phyloP scores from a whole-genome alignment of 139 green algal species.

The Ettlia oleoabundans region DNA sequence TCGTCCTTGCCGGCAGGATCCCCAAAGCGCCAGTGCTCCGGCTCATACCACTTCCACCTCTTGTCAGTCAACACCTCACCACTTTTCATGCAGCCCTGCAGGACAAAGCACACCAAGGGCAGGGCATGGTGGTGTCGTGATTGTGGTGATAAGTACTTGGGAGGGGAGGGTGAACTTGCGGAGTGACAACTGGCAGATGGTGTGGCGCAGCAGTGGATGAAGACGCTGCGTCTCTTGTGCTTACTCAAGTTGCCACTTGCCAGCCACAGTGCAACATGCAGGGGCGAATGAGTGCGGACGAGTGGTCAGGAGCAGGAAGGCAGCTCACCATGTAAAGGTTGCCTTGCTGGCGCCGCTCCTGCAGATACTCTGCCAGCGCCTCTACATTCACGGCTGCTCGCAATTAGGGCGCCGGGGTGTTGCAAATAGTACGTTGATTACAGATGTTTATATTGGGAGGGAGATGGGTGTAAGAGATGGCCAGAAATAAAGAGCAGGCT shows the following conservation, averaged over 20 bases:
- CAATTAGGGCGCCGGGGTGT: too few relatives aligned
- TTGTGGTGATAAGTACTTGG: background rate
- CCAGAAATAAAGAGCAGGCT: too few relatives aligned
- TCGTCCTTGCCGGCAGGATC: constrained; percentile 45
- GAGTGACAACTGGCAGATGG: background rate
- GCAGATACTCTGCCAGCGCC: constrained; percentile 54
- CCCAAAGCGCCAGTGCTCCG: constrained; percentile 70
- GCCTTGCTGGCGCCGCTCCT: constrained; percentile 45
- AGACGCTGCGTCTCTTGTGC: too few relatives aligned
- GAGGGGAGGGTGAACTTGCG: background rate
- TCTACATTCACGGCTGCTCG: constrained; percentile 58
- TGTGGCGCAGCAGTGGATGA: too few relatives aligned
- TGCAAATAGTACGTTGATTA: too few relatives aligned
- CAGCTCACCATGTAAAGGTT: constrained; percentile 72
- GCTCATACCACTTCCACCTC: constrained; percentile 67
- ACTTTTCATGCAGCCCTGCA: constrained; percentile 76
- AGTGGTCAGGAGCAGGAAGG: background rate
- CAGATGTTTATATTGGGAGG: too few relatives aligned
- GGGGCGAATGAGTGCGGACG: too few relatives aligned
- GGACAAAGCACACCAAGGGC: too few relatives aligned
- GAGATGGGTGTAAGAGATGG: too few relatives aligned
- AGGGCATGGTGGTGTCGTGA: background rate
- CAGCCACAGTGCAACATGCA: too few relatives aligned
- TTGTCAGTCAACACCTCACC: constrained; percentile 65
- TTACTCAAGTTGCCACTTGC: too few relatives aligned